Conservation (phyloP, 306 rosid genomes). For the Quercus gilva region DNA sequence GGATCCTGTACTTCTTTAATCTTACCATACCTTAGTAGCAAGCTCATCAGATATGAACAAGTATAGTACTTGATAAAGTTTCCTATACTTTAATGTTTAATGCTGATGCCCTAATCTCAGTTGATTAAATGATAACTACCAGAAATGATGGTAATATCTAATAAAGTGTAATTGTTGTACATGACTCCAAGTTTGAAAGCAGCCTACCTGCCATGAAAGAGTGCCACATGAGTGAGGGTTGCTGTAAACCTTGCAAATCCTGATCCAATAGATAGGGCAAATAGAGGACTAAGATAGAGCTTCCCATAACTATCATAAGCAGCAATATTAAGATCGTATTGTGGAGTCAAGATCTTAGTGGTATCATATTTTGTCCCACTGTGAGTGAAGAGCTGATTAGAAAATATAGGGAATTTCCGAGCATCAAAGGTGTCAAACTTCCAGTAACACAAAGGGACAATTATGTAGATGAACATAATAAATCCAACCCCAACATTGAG, state of each 20-base stretch:
- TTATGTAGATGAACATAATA: conserved; percentile 81
- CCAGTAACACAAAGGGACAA: conserved; percentile 92
- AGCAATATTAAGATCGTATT: conserved; percentile 60
- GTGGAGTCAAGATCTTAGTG: conserved; percentile 65
- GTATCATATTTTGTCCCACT: conserved; percentile 80
- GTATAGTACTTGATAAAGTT: not conserved
- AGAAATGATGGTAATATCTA: not conserved
- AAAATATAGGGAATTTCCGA: conserved; percentile 91
- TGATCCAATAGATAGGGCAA: conserved; percentile 93
- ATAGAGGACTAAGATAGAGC: conserved; percentile 95
- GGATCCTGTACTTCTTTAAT: not conserved
- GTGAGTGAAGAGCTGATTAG: conserved; percentile 67
- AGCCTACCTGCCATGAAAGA: conserved; percentile 79
- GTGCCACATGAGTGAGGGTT: conserved; percentile 90
- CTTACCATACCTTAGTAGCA: not conserved
- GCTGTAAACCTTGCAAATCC: conserved; percentile 95
- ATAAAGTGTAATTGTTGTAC: not conserved
- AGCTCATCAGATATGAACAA: conserved; percentile 6
- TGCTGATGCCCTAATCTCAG: not conserved
- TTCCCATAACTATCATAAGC: conserved; percentile 83
- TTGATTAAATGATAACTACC: not conserved
- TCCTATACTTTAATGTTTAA: not conserved
- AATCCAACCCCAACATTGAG: conserved; percentile 90
- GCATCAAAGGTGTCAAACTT: conserved; percentile 90
- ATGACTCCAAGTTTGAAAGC: not conserved